Evolutionary conservation across 1,284 basidiomycete species (phyloP), one percentile per base, ranked within the genome.

Genomic region (Phaffia rhodozyma): DNA sequence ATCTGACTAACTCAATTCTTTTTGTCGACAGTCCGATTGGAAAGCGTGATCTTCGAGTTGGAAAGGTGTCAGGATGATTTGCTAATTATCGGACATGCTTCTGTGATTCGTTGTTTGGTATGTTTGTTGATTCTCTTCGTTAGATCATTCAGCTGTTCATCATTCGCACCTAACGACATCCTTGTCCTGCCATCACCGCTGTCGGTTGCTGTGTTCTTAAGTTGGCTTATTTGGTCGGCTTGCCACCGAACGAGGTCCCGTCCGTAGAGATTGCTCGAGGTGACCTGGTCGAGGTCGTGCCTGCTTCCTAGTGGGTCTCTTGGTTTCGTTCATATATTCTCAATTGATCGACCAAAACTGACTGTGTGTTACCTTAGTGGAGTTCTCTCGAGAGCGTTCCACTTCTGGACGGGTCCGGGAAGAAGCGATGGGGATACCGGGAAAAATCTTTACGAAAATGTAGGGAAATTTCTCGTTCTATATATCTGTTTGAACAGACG

Each of bases 201-300:
- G 20, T 34, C 61, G 16, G 51, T 27, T 25, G 20, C 50, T 62
- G 16, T 50, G 48, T 51, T n/a, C 2, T 16, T 63, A 73, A 43
- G 69, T 80, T 92, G 34, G 85, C 89, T 0, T 92, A 91, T 74
- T 84, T 92, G 67, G 91, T 96, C 69, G 94, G 96, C 3, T 80
- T 97, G 3, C 91, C 91, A n/a, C 91, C 94, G 0, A 86, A 86
- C 47, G 93, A 98, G 74, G 96, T 98, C 51, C 96, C 94, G 0
- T 90, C 89, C 1, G 93, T 98, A 63, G 92, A 97, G 74, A 87
- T 98, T 68, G 90, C 90, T 25, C 82, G 90, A 23, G 91, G 91
- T 0, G 91, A 94, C 72, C 77, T 94, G 16, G 80, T 92, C 51
- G 90, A 94, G 74, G 89, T 94, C 58, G 85, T 89, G 0, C 91